phyloP scores from a whole-genome alignment of 306 rosid genomes.

The Urtica urens region DNA sequence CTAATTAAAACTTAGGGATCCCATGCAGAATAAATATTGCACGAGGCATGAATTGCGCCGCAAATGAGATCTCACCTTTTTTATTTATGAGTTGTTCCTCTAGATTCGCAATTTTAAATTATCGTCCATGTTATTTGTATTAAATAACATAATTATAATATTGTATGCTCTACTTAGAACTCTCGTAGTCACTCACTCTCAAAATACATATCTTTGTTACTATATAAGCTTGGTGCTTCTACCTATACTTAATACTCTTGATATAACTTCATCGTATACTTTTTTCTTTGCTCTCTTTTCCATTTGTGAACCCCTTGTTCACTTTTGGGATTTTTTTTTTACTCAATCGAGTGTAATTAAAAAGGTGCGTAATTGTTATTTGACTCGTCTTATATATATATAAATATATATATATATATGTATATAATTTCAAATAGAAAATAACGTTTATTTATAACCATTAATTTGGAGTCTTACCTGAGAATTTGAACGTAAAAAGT shows the following conservation, averaged over 20 bases:
- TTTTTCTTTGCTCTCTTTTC: background rate
- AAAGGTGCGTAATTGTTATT: no score
- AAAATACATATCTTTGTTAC: background rate
- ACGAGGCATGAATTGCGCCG: conserved; percentile 31
- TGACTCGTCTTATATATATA: no score
- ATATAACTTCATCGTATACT: background rate
- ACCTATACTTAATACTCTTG: no score
- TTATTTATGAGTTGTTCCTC: background rate
- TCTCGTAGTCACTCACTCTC: background rate
- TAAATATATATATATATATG: no score
- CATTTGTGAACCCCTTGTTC: background rate
- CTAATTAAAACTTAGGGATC: no score
- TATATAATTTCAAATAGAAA: no score
- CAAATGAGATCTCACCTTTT: conserved; percentile 7
- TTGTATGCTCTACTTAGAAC: background rate
- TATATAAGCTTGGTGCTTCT: no score
- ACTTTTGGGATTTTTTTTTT: background rate
- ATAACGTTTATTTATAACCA: no score
- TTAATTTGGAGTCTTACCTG: no score
- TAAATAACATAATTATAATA: background rate
- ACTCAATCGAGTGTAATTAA: no score
- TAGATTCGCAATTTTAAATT: background rate
- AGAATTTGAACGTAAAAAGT: no score
- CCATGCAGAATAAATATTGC: no score
- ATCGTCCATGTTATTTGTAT: background rate